Evolutionary conservation across 495 filamentous ascomycete species (phyloP), one percentile per base, ranked within the genome.

Genomic region (Neohortaea acidophila): DNA sequence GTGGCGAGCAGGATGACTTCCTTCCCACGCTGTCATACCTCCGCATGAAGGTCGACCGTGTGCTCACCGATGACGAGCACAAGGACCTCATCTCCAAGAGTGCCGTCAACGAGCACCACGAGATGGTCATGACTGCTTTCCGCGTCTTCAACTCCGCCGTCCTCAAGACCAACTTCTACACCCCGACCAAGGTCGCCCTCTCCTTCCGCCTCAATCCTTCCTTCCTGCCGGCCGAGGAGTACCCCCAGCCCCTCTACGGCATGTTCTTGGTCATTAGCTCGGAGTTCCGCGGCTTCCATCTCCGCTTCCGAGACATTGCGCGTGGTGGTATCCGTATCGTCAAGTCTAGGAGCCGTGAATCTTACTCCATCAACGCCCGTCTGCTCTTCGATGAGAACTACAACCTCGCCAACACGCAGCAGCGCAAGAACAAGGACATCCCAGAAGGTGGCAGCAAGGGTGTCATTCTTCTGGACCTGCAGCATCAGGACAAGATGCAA

Each of bases 381-480:
- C 89, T 80, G 14, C 68, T 96, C 32, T 97, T 97, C 49, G 89
- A 97, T 46, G 89, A 97, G 62, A 97, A 97, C 61, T 97, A 97
- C 60, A 87, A 86, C 43, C 73, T 97, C 44, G 89, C 89, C 44
- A 96, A 89, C 59, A 97, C 89, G 0, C 89, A 97, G 60, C 91
- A 96, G 65, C 82, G 91, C 52, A 97, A 97, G 73, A 97, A 97
- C 68, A 97, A 97, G 65, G 89, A 97, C 52, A 97, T 97, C 28
- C 89, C 89, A n/a, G 89, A 97, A 66, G 89, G 89, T 37, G 89
- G 89, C 40, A 89, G 87, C 37, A 97, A 97, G 66, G 89, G 89
- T 60, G 89, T 97, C 34, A 87, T 97, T 39, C 75, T 97, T 21
- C 72, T 97, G 21, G 87, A 96, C 60, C 75, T 83, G 23, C 72